Percentiles rank a stretch among this genome's conserved stretches.
These are phyloP conservation scores for Brettanomyces anomalus DNA, from an alignment of 805 yeast genomes.

Conservation along the genomic window DNA sequence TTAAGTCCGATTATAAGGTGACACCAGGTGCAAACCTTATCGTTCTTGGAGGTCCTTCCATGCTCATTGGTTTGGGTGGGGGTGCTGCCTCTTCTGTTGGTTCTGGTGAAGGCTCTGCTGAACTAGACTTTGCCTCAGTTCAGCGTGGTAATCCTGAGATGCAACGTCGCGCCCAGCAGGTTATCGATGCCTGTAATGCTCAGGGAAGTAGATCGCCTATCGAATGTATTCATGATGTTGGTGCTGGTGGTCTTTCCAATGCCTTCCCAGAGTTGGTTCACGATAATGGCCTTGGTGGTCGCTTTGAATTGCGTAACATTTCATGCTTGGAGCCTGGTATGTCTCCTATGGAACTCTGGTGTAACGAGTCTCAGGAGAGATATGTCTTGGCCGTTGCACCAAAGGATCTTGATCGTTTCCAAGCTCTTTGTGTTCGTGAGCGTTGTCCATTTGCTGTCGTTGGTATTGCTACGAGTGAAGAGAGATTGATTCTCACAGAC, in stretches of 20 bases:
- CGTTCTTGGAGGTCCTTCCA: constrained; percentile 95
- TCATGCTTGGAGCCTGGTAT: constrained; percentile 91
- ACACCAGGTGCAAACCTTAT: constrained; percentile 88
- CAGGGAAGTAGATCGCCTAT: constrained; percentile 70
- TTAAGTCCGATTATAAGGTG: constrained; percentile 70
- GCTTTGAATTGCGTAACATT: constrained; percentile 82
- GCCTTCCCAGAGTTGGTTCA: constrained; percentile 97
- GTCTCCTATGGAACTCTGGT: constrained; percentile 99
- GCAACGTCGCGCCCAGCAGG: constrained; percentile 98
- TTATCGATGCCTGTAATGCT: constrained; percentile 87
- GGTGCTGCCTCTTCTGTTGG: constrained; percentile 98
- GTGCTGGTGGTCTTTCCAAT: constrained; percentile 98
- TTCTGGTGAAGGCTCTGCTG: constrained; percentile 96
- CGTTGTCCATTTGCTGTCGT: constrained; percentile 95
- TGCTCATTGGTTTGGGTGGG: constrained; percentile 98
- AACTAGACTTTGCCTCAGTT: constrained; percentile 94
- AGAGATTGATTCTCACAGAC: constrained; percentile 75
- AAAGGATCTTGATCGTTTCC: constrained; percentile 61
- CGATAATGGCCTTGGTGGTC: constrained; percentile 93
- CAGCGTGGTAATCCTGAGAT: constrained; percentile 99
- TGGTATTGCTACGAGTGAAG: constrained; percentile 86
- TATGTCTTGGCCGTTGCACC: constrained; percentile 90
- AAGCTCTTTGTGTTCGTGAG: constrained; percentile 83
- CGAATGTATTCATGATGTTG: constrained; percentile 96
- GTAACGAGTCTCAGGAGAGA: constrained; percentile 98